phyloP scores from a whole-genome alignment of 2,329 filamentous ascomycete species.

The Phaeosphaeriaceae sp. region DNA sequence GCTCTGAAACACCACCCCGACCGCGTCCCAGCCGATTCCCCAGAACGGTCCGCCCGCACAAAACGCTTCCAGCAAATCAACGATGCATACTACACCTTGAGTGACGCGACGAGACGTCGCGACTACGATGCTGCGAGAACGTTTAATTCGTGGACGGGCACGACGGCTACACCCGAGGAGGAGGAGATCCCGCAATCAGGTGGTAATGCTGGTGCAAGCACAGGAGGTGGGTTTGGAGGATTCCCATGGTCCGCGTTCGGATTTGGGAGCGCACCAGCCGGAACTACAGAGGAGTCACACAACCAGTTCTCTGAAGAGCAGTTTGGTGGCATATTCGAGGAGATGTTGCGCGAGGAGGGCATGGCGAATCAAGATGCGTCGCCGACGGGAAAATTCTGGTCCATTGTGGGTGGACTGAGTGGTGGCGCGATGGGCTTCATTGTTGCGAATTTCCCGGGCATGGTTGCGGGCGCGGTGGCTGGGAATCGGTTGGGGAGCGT shows the following conservation, averaged over 20 bases:
- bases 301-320: slow-evolving; percentile 75
- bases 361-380: slow-evolving; percentile 73
- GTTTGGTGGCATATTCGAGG: slow-evolving; percentile 73
- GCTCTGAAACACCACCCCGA: slow-evolving; percentile 94
- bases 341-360: slow-evolving; percentile 61
- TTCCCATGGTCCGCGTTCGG: slow-evolving; percentile 82
- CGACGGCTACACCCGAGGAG: slow-evolving; percentile 55
- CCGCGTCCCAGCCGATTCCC: slow-evolving; percentile 81
- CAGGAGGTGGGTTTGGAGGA: slow-evolving; percentile 41
- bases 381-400: slow-evolving; percentile 82
- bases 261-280: slow-evolving; percentile 58
- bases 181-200: slow-evolving; percentile 55
- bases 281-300: slow-evolving; percentile 54
- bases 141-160: slow-evolving; percentile 57
- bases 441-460: slow-evolving; percentile 86
- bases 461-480: slow-evolving; percentile 87
- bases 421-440: slow-evolving; percentile 95
- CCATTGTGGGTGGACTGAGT: slow-evolving; percentile 81
- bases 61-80: slow-evolving; percentile 91
- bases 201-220: slow-evolving; percentile 1
- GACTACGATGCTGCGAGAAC: slow-evolving; percentile 82
- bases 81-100: slow-evolving; percentile 91
- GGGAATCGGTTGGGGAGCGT: slow-evolving; percentile 92
- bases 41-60: slow-evolving; percentile 81
- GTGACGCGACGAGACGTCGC: slow-evolving; percentile 74